These are phyloP conservation scores for Talaromyces sp. DNA, from an alignment of 2,329 filamentous ascomycete genomes.

Conservation along the genomic window DNA sequence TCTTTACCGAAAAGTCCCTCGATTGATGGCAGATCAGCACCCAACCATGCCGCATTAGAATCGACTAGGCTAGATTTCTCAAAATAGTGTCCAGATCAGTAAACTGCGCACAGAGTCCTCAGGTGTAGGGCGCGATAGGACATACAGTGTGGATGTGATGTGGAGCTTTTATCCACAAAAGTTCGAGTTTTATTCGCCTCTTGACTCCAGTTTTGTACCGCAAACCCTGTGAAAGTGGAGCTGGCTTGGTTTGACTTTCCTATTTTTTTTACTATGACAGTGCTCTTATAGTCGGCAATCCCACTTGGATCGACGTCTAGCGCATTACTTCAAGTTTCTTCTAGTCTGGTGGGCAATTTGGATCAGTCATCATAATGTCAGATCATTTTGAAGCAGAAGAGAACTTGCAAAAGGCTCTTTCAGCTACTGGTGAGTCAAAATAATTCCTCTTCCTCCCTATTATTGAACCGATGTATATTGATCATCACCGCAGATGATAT, in stretches of 20 bases:
- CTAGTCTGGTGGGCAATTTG: conserved; percentile 2
- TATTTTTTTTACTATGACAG: conserved; percentile 2
- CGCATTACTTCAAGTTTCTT: background rate
- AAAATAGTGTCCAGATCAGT: conserved; percentile 10
- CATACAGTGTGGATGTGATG: conserved; percentile 13
- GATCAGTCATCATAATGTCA: conserved; percentile 14
- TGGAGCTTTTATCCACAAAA: conserved; percentile 20
- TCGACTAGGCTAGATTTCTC: conserved; percentile 10
- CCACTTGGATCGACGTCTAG: conserved; percentile 16
- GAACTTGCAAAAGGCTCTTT: conserved; percentile 17
- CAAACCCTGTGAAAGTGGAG: conserved; percentile 16
- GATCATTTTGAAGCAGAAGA: conserved; percentile 20
- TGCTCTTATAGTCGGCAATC: conserved; percentile 12
- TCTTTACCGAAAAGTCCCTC: conserved; percentile 21
- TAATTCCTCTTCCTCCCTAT: background rate
- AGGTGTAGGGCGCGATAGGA: conserved; percentile 16
- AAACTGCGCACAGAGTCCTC: conserved; percentile 8
- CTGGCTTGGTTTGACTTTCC: conserved; percentile 2
- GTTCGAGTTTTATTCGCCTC: conserved; percentile 16
- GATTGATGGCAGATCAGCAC: conserved; percentile 20
- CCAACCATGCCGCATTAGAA: conserved; percentile 16
- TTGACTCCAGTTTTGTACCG: conserved; percentile 10
- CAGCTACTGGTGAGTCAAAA: background rate
- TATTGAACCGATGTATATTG: background rate
- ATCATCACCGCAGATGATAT: conserved; percentile 7